These are phyloP conservation scores for Panicum virgatum DNA, from an alignment of 202 grass and related monocot genomes.

Conservation along the genomic window DNA sequence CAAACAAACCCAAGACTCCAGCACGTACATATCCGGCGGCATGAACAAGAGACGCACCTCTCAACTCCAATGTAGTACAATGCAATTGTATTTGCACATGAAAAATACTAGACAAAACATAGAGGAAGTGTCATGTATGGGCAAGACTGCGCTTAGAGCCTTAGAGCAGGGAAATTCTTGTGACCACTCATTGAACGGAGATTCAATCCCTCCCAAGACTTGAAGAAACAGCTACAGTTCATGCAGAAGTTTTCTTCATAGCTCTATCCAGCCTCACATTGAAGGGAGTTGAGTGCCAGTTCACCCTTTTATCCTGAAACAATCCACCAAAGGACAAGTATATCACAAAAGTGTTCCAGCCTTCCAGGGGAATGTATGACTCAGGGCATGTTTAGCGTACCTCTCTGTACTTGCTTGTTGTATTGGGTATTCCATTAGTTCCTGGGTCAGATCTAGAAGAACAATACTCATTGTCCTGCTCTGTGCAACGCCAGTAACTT, in stretches of 20 bases:
- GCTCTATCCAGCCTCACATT: slow-evolving; percentile 66
- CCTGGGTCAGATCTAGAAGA: slow-evolving; percentile 48
- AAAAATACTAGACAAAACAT: slow-evolving; percentile 23
- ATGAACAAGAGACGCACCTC: neutral
- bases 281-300: slow-evolving; percentile 72
- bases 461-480: slow-evolving; percentile 22
- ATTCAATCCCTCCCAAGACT: neutral
- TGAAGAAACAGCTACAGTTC: slow-evolving; percentile 21
- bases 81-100: neutral
- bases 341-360: neutral
- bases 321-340: neutral
- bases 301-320: slow-evolving; percentile 64
- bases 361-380: neutral
- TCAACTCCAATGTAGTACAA: slow-evolving; percentile 38
- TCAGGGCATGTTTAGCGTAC: slow-evolving; percentile 18
- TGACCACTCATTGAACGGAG: neutral
- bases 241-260: slow-evolving; percentile 48
- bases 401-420: slow-evolving; percentile 70
- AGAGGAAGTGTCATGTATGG: neutral
- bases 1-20: slow-evolving; percentile 28
- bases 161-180: neutral
- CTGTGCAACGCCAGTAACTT: slow-evolving; percentile 72
- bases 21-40: neutral
- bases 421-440: slow-evolving; percentile 59
- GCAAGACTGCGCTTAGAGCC: neutral